Percentiles rank a stretch among this genome's conserved stretches.
Evolutionary conservation across 2,329 filamentous ascomycete genomes (phyloP).

Genomic region (Arthrobotrys entomopaga): DNA sequence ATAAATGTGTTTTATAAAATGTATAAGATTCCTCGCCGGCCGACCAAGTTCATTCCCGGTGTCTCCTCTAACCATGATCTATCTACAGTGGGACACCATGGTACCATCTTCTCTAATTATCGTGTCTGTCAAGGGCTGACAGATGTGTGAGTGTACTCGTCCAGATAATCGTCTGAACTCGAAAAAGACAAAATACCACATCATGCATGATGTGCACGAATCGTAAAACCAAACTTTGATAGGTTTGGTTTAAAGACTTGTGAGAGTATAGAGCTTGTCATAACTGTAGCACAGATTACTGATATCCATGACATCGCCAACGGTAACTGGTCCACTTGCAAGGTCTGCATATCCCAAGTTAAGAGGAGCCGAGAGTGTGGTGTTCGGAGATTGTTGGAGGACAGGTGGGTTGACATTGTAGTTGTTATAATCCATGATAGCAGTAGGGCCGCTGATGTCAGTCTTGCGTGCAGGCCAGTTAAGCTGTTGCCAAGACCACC

Average conservation of each 20-base stretch:
- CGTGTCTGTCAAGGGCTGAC: too few species aligned
- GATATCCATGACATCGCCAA: constrained; percentile 60
- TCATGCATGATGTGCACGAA: too few species aligned
- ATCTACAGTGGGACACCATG: constrained; percentile 34
- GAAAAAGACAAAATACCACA: not conserved
- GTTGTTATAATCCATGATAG: constrained; percentile 55
- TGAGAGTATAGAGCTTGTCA: constrained; percentile 7
- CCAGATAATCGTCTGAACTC: not conserved
- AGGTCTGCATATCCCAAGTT: constrained; percentile 59
- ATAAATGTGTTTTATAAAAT: constrained; percentile 49
- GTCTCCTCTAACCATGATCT: constrained; percentile 9
- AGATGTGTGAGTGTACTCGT: too few species aligned
- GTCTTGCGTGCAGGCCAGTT: constrained; percentile 59
- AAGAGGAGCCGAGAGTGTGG: constrained; percentile 60
- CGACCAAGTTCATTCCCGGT: not conserved
- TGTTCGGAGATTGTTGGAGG: constrained; percentile 54
- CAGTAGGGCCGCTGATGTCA: constrained; percentile 61
- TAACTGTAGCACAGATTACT: constrained; percentile 58
- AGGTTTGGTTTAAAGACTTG: not conserved
- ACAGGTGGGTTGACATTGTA: not conserved
- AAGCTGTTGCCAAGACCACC: constrained; percentile 57
- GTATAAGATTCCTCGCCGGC: constrained; percentile 30
- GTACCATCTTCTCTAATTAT: not conserved
- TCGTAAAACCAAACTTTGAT: too few species aligned
- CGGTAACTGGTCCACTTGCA: constrained; percentile 55